Evolutionary conservation across 2,329 filamentous ascomycete genomes (phyloP).

Genomic region (Zymoseptoria crescenta): DNA sequence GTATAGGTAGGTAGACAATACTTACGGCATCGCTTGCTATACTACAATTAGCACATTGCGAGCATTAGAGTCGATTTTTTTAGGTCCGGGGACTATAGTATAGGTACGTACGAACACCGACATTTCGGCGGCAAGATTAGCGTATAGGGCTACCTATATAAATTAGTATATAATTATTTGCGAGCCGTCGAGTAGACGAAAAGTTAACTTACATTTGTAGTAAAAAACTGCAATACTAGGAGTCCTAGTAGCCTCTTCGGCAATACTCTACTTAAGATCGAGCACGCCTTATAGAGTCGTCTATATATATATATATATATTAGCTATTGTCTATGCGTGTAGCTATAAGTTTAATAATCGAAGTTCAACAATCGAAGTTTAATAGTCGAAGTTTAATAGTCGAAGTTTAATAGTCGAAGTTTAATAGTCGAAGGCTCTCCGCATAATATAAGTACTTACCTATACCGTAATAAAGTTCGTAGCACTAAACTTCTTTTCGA

Average conservation of each 20-base stretch:
- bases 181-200: not conserved
- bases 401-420: too few relatives aligned
- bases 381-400: too few relatives aligned
- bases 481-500: not conserved
- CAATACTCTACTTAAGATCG: not conserved
- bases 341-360: too few relatives aligned
- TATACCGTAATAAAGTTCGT: not conserved
- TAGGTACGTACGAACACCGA: not conserved
- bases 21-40: not conserved
- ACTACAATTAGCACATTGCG: not conserved
- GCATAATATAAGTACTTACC: too few relatives aligned
- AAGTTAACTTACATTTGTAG: not conserved
- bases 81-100: not conserved
- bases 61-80: not conserved
- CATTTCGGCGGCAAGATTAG: not conserved
- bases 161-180: not conserved
- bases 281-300: not conserved
- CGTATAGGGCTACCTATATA: not conserved
- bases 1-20: not conserved
- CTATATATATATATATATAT: not conserved
- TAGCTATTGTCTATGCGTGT: too few relatives aligned
- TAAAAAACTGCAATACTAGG: not conserved
- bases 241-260: not conserved
- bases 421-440: too few relatives aligned
- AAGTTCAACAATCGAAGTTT: too few relatives aligned